Evolutionary conservation across 257 asterid genomes (phyloP), one percentile per base, ranked within the genome.

Genomic region (Fraxinus cuspidata): DNA sequence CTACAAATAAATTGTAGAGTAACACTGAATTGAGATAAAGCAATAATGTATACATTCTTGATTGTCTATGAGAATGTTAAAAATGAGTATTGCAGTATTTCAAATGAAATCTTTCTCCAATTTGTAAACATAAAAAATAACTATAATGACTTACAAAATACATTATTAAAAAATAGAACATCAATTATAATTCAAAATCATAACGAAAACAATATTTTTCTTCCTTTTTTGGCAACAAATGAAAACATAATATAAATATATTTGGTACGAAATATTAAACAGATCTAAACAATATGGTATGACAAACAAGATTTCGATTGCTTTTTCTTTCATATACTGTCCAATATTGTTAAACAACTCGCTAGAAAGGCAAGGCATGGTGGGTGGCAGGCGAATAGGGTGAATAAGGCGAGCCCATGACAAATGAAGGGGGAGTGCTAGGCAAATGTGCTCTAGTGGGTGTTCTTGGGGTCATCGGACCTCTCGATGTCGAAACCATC

Each of bases 291-390:
- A 37, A 37, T 37, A 37, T 37, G 11, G 11, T 37, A 11, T 10
- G 8, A 11, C 47, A 40, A 40, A 40, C 3, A 11, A 40, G 2
- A 10, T 40, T 40, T 40, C 16, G 0, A 2, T 40, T 40, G 47
- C 3, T 2, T 19, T 56, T 56, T 56, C 2, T 6, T 7, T 56
- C 9, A 32, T 25, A 8, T 56, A 13, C 19, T 56, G 13, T n/a
- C 28, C 2, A 56, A 2, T 53, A 18, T 2, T 0, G 12, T 0
- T 19, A 18, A 2, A 19, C 9, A 53, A 53, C 0, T 53, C 2
- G 12, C 80, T 86, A 90, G 84, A 92, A 83, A 67, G 97, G 97
- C 81, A 87, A 68, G 21, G 86, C 86, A 40, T 87, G 91, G 83
- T 84, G 90, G 53, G 67, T 80, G 23, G 85, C 65, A 3, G 88